Conservation (phyloP, 2,329 filamentous ascomycete species). For the Monosporascus sp. region DNA sequence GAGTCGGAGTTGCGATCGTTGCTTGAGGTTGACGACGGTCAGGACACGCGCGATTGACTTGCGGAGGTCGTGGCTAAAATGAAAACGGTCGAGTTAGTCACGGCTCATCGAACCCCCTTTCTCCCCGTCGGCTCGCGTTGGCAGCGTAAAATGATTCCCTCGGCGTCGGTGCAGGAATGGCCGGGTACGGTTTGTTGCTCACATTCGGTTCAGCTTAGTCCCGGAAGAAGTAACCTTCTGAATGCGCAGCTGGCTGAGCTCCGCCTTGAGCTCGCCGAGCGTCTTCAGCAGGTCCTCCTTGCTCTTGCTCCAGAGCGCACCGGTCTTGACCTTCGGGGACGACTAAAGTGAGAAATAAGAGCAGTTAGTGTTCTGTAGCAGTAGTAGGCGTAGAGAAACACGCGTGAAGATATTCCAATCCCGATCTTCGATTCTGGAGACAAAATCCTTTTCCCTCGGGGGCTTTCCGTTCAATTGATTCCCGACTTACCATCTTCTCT, state of each 20-base stretch:
- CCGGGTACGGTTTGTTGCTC: background rate
- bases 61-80: conserved; percentile 86
- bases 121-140: background rate
- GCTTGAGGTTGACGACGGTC: conserved; percentile 99
- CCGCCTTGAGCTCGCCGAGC: conserved; percentile 89
- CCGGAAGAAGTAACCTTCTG: conserved; percentile 96
- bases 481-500: conserved; percentile 45
- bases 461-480: conserved; percentile 1
- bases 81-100: conserved; percentile 10
- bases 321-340: conserved; percentile 79
- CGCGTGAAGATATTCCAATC: too few species aligned
- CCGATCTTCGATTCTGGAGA: too few species aligned
- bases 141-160: background rate
- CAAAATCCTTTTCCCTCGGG: too few species aligned
- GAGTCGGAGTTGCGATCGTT: conserved; percentile 92
- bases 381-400: background rate
- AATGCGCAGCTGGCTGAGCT: conserved; percentile 93
- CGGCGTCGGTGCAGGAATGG: background rate
- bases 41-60: conserved; percentile 99
- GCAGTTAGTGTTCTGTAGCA: conserved; percentile 12
- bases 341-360: conserved; percentile 34
- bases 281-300: conserved; percentile 98
- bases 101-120: background rate
- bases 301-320: conserved; percentile 97
- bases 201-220: conserved; percentile 98